Conservation (phyloP, 139 green algal genomes). For the Micractinium sp. region DNA sequence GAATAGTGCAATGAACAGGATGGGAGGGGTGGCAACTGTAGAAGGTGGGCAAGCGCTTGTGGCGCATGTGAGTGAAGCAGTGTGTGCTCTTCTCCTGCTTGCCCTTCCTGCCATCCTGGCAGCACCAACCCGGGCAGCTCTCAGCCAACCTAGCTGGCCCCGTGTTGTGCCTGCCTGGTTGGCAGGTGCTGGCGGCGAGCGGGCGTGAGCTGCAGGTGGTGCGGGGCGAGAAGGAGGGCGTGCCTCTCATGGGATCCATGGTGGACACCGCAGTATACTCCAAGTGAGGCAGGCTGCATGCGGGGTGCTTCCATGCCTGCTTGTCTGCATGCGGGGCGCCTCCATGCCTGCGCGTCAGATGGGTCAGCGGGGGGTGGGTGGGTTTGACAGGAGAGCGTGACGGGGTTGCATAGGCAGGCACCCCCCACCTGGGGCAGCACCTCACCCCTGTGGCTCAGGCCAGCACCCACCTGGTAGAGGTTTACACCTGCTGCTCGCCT, state of each 20-base stretch:
- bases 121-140: too few relatives aligned
- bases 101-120: not conserved
- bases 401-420: too few relatives aligned
- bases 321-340: not conserved
- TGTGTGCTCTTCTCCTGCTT: not conserved
- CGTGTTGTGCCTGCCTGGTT: not conserved
- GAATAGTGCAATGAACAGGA: not conserved
- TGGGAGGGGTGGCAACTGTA: not conserved
- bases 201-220: constrained; percentile 42
- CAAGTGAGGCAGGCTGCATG: constrained; percentile 10
- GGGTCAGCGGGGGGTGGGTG: not conserved
- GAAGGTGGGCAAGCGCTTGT: not conserved
- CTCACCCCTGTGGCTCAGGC: too few relatives aligned
- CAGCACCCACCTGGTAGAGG: too few relatives aligned
- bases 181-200: constrained; percentile 34
- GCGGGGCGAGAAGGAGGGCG: constrained; percentile 26
- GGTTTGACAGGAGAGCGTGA: too few relatives aligned
- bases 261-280: constrained; percentile 83
- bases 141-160: too few relatives aligned
- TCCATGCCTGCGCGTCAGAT: too few relatives aligned
- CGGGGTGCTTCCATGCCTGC: too few relatives aligned
- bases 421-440: too few relatives aligned
- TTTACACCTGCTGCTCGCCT: too few relatives aligned
- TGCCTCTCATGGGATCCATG: constrained; percentile 40
- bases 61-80: too few relatives aligned